Evolutionary conservation across 345 rosid species (phyloP), one percentile per base, ranked within the genome.

Genomic region (Dimocarpus longan): DNA sequence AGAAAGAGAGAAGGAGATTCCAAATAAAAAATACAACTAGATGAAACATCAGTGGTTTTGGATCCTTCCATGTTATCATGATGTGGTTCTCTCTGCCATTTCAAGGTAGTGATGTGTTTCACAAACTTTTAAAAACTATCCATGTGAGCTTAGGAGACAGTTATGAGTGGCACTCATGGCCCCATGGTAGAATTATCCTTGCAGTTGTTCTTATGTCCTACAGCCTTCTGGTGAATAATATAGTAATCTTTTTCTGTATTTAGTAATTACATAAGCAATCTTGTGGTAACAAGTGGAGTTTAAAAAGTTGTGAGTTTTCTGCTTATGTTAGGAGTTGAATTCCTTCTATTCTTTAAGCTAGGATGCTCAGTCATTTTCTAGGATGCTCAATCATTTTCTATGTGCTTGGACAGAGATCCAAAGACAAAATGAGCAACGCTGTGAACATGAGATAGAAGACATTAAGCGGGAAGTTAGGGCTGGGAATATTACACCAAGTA

Each of bases 381-480:
- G 43, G 21, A 42, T 22, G 70, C 50, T 81, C 60, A 52, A 19
- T 48, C 13, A 13, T 64, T 46, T 79, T 2, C 50, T 64, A 7
- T 82, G 57, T 54, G 9, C 76, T 32, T 73, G 72, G 77, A 59
- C 86, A 95, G 97, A 90, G 70, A 88, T 92, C 68, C 91, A 87
- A 77, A 91, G 88, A 54, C 98, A 91, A 82, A 96, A 94, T 81
- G 99, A 91, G 79, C 94, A 90, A 48, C 92, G 88, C 4, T 96
- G 99, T 70, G 95, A 93, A 74, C 88, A 85, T 79, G 99, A 96
- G 85, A 90, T 96, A 63, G 99, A 96, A 24, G 94, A 93, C 57
- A 86, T 91, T 81, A 90, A 89, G 87, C 87, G 78, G 18, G 91
- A 93, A 24, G 71, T 87, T 43, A 89, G 86, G 82, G 82, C 91